These are phyloP conservation scores for Termitomyces sp. DNA, from an alignment of 768 basidiomycete genomes.

Conservation along the genomic window DNA sequence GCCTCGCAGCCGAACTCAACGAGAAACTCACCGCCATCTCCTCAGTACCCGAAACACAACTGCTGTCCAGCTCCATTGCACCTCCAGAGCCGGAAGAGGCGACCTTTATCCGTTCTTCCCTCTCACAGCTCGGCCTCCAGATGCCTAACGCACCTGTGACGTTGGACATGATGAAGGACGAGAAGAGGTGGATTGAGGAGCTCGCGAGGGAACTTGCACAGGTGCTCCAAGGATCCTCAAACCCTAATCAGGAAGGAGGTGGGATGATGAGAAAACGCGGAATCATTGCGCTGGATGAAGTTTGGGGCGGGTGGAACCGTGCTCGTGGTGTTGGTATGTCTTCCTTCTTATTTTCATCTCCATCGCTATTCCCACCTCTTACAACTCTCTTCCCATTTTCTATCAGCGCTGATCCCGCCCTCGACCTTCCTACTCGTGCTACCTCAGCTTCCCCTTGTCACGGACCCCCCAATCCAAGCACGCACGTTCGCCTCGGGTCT, in stretches of 20 bases:
- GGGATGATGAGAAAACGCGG: slow-evolving; percentile 78
- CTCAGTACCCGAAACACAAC: slow-evolving; percentile 18
- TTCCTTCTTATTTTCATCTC: slow-evolving; percentile 6
- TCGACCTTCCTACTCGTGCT: slow-evolving; percentile 78
- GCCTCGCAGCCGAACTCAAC: slow-evolving; percentile 84
- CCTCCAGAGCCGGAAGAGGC: slow-evolving; percentile 73
- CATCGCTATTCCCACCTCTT: slow-evolving; percentile 2
- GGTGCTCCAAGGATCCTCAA: slow-evolving; percentile 52
- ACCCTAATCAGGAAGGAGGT: slow-evolving; percentile 30
- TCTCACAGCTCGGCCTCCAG: slow-evolving; percentile 86
- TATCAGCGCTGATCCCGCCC: slow-evolving; percentile 83
- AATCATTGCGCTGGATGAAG: slow-evolving; percentile 85
- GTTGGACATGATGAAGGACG: slow-evolving; percentile 83
- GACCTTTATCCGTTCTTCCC: slow-evolving; percentile 83
- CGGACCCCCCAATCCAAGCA: slow-evolving; percentile 62
- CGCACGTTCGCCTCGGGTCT: slow-evolving; percentile 76
- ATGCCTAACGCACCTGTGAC: slow-evolving; percentile 81
- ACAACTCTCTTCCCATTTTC: slow-evolving; percentile 1
- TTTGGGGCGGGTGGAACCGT: slow-evolving; percentile 95
- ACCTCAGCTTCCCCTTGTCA: slow-evolving; percentile 63
- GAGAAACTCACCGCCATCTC: slow-evolving; percentile 62
- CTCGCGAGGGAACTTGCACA: slow-evolving; percentile 80
- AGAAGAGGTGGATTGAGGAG: slow-evolving; percentile 74
- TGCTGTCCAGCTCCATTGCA: slow-evolving; percentile 24
- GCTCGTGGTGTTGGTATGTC: slow-evolving; percentile 83